These are phyloP conservation scores for Favolaschia claudopus DNA, from an alignment of 768 basidiomycete species.

Conservation along the genomic window DNA sequence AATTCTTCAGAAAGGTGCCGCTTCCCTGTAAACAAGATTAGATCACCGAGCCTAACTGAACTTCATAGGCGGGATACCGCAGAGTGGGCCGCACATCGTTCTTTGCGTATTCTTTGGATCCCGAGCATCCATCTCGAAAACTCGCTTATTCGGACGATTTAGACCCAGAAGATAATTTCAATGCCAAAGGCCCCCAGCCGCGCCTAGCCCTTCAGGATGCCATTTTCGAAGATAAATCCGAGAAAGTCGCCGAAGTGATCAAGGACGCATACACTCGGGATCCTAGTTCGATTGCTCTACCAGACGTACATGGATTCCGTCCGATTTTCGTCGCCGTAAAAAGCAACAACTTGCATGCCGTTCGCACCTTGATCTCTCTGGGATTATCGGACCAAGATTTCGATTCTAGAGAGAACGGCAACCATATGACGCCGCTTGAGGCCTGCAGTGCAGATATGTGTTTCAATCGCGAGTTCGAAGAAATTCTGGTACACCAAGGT, in stretches of 20 bases:
- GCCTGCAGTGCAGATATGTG: conserved; percentile 2
- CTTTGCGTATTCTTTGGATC: conserved; percentile 15
- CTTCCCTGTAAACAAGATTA: background rate
- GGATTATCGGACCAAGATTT: conserved; percentile 9
- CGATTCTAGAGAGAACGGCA: conserved; percentile 9
- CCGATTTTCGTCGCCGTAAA: conserved; percentile 10
- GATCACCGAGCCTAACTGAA: background rate
- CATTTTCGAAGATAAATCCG: background rate
- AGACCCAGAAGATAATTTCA: background rate
- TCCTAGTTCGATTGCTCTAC: background rate
- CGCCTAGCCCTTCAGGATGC: conserved; percentile 1
- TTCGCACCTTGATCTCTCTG: conserved; percentile 1
- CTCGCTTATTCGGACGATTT: background rate
- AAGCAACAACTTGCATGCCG: background rate
- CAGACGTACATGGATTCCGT: conserved; percentile 3
- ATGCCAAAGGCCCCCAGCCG: background rate
- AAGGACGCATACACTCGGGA: background rate
- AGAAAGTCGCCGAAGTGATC: background rate
- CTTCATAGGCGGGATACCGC: conserved; percentile 4
- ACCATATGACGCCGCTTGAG: conserved; percentile 5
- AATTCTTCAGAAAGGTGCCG: conserved; percentile 9
- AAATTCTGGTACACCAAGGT: background rate
- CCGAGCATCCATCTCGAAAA: conserved; percentile 8
- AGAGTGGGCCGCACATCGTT: conserved; percentile 6
- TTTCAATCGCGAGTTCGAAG: conserved; percentile 2